Conservation (phyloP, 257 asterid species). For the Ajuga chamaepitys region DNA sequence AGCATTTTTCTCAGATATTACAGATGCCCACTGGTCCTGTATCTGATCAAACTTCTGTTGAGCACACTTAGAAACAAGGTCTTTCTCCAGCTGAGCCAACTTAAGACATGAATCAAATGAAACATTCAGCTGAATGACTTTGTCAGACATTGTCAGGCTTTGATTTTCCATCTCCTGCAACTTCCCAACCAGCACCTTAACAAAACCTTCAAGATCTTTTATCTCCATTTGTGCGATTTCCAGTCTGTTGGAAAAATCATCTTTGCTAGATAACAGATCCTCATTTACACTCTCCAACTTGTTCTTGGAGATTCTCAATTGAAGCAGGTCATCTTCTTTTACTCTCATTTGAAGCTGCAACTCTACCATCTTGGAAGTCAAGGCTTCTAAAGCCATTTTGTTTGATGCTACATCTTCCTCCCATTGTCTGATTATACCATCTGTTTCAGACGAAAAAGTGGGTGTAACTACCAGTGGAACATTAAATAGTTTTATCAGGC, state of each 20-base stretch:
- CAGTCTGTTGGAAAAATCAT: slow-evolving; percentile 40
- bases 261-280: slow-evolving; percentile 47
- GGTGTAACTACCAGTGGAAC: too few relatives aligned
- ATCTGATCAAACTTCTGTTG: slow-evolving; percentile 58
- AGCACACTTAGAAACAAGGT: slow-evolving; percentile 57
- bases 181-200: slow-evolving; percentile 49
- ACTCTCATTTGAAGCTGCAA: slow-evolving; percentile 52
- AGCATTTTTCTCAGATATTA: slow-evolving; percentile 58
- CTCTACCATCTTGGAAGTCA: slow-evolving; percentile 57
- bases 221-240: slow-evolving; percentile 56
- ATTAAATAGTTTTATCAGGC: background rate
- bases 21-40: slow-evolving; percentile 30
- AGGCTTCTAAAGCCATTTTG: slow-evolving; percentile 38
- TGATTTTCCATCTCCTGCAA: slow-evolving; percentile 67
- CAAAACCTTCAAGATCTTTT: slow-evolving; percentile 60
- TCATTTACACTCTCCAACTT: slow-evolving; percentile 52
- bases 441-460: slow-evolving; percentile 33
- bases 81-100: slow-evolving; percentile 61
- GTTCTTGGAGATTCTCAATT: slow-evolving; percentile 43
- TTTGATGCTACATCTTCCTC: slow-evolving; percentile 57
- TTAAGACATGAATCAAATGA: slow-evolving; percentile 57
- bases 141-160: slow-evolving; percentile 53
- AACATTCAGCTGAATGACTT: slow-evolving; percentile 54
- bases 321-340: slow-evolving; percentile 53
- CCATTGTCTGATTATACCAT: slow-evolving; percentile 41